Evolutionary conservation across 352 stramenopile genomes (phyloP), one percentile per base, ranked within the genome.

Genomic region (Phytophthora hibernalis): DNA sequence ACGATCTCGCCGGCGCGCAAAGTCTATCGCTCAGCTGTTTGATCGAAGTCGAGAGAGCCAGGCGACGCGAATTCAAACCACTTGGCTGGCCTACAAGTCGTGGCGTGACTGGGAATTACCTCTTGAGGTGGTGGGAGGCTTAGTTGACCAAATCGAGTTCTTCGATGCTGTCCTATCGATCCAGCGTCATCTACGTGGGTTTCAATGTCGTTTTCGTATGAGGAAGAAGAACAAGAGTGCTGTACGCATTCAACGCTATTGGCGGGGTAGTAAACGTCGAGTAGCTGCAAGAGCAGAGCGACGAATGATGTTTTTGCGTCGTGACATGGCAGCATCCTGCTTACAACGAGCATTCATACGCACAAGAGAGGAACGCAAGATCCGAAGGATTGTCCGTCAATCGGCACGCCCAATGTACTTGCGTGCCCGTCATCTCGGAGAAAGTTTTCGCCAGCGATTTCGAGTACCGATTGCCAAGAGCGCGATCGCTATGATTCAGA

Each of bases 131-230:
- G 56, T 85, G 6, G 43, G 38, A 13, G 28, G 10, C 28, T 53
- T 87, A 33, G 77, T 87, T 9, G 72, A 84, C 24, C 57, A 74
- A 54, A 67, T 87, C n/a, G 79, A 88, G 71, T 83, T 78, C 43
- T 53, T 68, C 15, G 55, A 57, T 20, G 81, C 79, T 15, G 73
- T 87, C 11, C 24, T 57, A n/a, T 72, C 65, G 1, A 80, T 90
- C 45, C 82, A 90, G 48, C 48, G 70, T 2, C 64, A 76, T 53
- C 22, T 83, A 11, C 68, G 74, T 11, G 71, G 79, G 0, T 88
- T 78, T 54, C 72, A 85, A 15, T 87, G 74, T 40, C 75, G 79
- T 6, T 64, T 75, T 21, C 76, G 67, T 4, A 35, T 81, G 15
- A 69, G 70, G 12, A 70, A 43, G 20, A 68, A 67, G 13, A 64